phyloP scores from a whole-genome alignment of 1,284 basidiomycete genomes.

The Coniferiporia weirii region DNA sequence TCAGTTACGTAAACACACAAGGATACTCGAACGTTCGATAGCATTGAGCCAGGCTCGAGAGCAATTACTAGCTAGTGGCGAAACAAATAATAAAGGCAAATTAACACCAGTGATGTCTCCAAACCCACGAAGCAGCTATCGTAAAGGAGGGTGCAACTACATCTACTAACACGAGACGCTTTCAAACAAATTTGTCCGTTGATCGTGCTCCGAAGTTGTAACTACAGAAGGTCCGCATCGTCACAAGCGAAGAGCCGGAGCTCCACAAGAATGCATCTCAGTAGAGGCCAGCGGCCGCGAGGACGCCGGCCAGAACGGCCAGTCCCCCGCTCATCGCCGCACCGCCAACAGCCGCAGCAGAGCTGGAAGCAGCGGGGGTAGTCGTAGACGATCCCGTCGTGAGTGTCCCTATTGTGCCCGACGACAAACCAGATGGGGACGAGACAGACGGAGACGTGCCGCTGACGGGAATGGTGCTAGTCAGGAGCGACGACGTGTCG shows the following conservation, averaged over 20 bases:
- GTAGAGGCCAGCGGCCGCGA: constrained; percentile 5
- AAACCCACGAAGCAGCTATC: too few relatives aligned
- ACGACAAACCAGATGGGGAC: not conserved
- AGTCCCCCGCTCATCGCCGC: constrained; percentile 1
- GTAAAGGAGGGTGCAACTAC: too few relatives aligned
- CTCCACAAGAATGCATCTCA: not conserved
- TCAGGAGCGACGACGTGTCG: not conserved
- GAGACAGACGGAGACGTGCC: not conserved
- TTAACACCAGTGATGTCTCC: too few relatives aligned
- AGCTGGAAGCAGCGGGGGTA: not conserved
- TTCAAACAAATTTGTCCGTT: not conserved
- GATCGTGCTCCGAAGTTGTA: not conserved
- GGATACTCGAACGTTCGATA: too few relatives aligned
- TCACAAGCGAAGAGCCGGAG: not conserved
- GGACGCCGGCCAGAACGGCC: constrained; percentile 3
- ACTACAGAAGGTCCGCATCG: not conserved
- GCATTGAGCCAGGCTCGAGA: too few relatives aligned
- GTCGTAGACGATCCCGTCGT: not conserved
- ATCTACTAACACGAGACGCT: too few relatives aligned
- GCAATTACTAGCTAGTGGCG: too few relatives aligned
- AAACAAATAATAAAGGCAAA: too few relatives aligned
- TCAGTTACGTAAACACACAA: too few relatives aligned
- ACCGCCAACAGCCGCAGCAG: not conserved
- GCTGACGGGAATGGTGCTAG: not conserved
- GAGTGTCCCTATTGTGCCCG: not conserved